These are phyloP conservation scores for Penstemon barbatus DNA, from an alignment of 257 asterid species.

Conservation along the genomic window DNA sequence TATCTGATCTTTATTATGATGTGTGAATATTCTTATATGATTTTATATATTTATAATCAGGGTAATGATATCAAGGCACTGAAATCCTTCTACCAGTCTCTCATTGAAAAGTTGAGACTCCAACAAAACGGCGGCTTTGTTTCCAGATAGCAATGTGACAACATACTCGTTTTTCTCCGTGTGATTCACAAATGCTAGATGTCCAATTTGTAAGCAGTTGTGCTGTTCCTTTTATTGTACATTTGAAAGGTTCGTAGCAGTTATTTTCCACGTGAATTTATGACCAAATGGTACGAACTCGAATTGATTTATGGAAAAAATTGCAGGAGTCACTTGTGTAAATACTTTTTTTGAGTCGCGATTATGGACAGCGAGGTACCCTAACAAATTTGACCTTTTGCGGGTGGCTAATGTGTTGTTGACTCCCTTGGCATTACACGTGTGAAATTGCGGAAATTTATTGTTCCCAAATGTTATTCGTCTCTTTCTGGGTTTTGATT, in stretches of 20 bases:
- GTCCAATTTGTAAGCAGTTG: conserved; percentile 30
- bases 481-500: conserved; percentile 22
- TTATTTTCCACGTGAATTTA: conserved; percentile 10
- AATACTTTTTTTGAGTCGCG: conserved; percentile 41
- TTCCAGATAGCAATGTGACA: conserved; percentile 54
- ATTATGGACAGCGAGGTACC: conserved; percentile 48
- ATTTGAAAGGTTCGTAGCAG: conserved; percentile 37
- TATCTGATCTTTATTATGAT: too few relatives aligned
- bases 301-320: conserved; percentile 17
- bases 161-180: conserved; percentile 15
- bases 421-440: conserved; percentile 34
- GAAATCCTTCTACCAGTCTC: conserved; percentile 77
- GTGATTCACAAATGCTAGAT: not conserved
- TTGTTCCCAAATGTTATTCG: conserved; percentile 25
- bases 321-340: conserved; percentile 67
- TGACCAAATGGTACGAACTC: not conserved
- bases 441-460: conserved; percentile 46
- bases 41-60: conserved; percentile 38
- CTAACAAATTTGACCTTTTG: not conserved
- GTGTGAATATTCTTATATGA: too few relatives aligned
- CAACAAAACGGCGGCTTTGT: conserved; percentile 87
- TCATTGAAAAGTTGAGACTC: conserved; percentile 73
- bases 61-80: conserved; percentile 68
- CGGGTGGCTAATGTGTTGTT: conserved; percentile 19
- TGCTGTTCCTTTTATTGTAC: conserved; percentile 31